phyloP scores from a whole-genome alignment of 306 rosid species.

The Corylus avellana region DNA sequence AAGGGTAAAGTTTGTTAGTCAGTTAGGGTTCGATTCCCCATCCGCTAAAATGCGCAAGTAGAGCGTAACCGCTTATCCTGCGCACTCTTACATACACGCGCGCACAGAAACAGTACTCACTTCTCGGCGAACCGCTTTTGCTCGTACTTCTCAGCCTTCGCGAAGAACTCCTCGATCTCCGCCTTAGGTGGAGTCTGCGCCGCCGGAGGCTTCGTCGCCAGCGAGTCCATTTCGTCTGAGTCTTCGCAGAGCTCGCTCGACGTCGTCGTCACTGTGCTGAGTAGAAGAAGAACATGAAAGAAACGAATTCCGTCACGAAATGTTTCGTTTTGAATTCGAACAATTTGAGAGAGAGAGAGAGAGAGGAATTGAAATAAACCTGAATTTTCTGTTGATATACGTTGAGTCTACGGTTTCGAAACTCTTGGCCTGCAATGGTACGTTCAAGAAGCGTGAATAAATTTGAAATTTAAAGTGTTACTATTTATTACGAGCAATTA shows the following conservation, averaged over 20 bases:
- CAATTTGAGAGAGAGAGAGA: not conserved
- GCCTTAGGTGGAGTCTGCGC: slow-evolving; percentile 43
- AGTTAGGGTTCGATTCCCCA: slow-evolving; percentile 48
- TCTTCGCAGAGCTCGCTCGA: slow-evolving; percentile 51
- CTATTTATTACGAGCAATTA: slow-evolving; percentile 8
- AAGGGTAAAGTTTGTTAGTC: slow-evolving; percentile 49
- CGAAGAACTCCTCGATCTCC: slow-evolving; percentile 84
- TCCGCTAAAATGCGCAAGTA: slow-evolving; percentile 39
- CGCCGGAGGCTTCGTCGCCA: slow-evolving; percentile 30
- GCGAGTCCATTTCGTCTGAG: slow-evolving; percentile 38
- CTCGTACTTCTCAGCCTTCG: slow-evolving; percentile 71
- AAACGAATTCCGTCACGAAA: slow-evolving; percentile 10
- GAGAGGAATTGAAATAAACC: slow-evolving; percentile 37
- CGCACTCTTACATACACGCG: slow-evolving; percentile 12
- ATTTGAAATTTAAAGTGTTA: slow-evolving; percentile 6
- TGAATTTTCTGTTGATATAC: slow-evolving; percentile 39
- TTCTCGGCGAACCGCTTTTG: slow-evolving; percentile 72
- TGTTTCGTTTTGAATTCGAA: slow-evolving; percentile 17
- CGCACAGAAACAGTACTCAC: slow-evolving; percentile 43
- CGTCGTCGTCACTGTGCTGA: slow-evolving; percentile 41
- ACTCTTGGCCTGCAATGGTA: slow-evolving; percentile 52
- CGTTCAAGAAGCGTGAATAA: slow-evolving; percentile 30
- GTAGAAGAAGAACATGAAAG: not conserved
- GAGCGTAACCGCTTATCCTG: slow-evolving; percentile 43
- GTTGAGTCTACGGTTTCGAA: slow-evolving; percentile 53